These are phyloP conservation scores for Fusarium secorum DNA, from an alignment of 2,329 filamentous ascomycete species.

Conservation along the genomic window DNA sequence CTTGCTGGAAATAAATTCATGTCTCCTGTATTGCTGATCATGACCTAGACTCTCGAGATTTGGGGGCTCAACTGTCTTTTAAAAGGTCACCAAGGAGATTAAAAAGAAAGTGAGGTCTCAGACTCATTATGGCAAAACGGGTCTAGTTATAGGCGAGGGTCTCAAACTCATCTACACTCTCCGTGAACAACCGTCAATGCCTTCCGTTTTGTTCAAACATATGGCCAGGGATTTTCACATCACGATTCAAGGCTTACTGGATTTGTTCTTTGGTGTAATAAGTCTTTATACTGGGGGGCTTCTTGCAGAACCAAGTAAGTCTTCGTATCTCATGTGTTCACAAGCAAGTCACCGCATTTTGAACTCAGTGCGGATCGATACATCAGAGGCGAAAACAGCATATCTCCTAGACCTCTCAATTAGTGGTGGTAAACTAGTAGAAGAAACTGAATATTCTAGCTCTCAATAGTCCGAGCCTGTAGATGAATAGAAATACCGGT, in stretches of 20 bases:
- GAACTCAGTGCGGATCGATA: background rate
- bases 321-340: accelerated
- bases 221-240: accelerated
- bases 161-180: background rate
- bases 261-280: accelerated
- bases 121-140: accelerated
- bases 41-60: accelerated
- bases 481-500: accelerated
- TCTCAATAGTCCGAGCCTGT: accelerated
- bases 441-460: background rate
- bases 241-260: accelerated
- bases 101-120: background rate
- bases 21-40: accelerated
- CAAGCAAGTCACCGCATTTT: background rate
- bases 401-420: background rate
- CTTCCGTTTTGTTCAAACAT: accelerated
- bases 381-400: background rate
- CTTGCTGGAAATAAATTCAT: accelerated
- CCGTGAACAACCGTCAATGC: accelerated
- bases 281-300: accelerated
- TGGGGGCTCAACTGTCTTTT: accelerated
- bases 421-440: accelerated
- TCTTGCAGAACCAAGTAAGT: background rate
- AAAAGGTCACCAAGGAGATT: accelerated
- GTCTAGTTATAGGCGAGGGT: background rate